phyloP scores from a whole-genome alignment of 1,139 yeast genomes.

The Saccharomycopsis crataegensis region DNA sequence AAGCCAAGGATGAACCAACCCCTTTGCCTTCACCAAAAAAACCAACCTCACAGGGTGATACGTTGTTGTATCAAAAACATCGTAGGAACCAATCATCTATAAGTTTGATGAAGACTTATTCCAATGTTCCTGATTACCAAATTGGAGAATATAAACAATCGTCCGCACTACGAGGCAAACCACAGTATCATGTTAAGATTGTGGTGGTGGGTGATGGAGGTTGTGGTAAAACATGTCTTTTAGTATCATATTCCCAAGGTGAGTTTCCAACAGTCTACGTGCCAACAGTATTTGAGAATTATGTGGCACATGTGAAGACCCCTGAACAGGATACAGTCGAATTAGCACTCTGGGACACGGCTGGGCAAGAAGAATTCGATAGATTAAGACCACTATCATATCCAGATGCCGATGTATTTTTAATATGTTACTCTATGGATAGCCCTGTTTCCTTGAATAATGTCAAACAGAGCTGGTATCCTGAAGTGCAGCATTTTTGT shows the following conservation, averaged over 20 bases:
- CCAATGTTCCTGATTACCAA: constrained; percentile 17
- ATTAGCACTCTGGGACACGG: constrained; percentile 87
- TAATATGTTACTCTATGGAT: constrained; percentile 72
- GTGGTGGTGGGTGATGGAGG: constrained; percentile 96
- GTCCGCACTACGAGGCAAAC: constrained; percentile 17
- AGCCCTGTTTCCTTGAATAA: constrained; percentile 58
- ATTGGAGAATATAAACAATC: constrained; percentile 4
- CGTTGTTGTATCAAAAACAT: constrained; percentile 13
- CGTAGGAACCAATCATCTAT: constrained; percentile 15
- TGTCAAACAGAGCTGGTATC: constrained; percentile 77
- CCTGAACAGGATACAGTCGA: constrained; percentile 50
- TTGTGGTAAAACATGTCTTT: constrained; percentile 84
- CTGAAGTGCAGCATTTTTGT: constrained; percentile 79
- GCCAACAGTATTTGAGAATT: constrained; percentile 89
- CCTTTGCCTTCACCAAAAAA: constrained; percentile 14
- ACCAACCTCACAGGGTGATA: background rate
- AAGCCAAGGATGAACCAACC: constrained; percentile 12
- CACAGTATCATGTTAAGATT: constrained; percentile 34
- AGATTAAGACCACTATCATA: constrained; percentile 76
- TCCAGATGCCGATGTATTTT: constrained; percentile 69
- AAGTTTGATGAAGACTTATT: constrained; percentile 14
- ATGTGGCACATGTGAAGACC: constrained; percentile 55
- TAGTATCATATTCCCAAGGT: constrained; percentile 76
- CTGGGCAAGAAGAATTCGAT: constrained; percentile 91
- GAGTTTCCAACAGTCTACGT: constrained; percentile 68